Conservation (phyloP, 2,329 filamentous ascomycete genomes). For the Pyrenophora seminiperda region DNA sequence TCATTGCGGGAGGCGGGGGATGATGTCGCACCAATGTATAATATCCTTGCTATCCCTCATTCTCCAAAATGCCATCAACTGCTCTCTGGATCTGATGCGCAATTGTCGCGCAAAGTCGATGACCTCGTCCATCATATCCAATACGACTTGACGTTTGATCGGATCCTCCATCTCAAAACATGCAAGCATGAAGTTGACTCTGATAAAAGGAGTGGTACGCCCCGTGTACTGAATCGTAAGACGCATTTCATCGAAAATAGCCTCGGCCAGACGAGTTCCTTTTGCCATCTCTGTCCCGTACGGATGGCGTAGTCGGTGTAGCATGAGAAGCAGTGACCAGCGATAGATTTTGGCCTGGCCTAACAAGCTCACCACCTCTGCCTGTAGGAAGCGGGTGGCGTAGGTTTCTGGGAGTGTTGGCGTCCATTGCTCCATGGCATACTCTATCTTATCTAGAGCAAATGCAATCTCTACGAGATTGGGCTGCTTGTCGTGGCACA, state of each 20-base stretch:
- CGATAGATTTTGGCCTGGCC: conserved; percentile 8
- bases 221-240: not conserved
- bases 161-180: conserved; percentile 7
- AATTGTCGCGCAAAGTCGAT: conserved; percentile 4
- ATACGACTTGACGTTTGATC: conserved; percentile 1
- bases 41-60: conserved; percentile 6
- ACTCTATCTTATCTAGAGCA: conserved; percentile 4
- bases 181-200: conserved; percentile 1
- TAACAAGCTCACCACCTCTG: conserved; percentile 8
- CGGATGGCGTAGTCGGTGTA: conserved; percentile 11
- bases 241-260: conserved; percentile 4
- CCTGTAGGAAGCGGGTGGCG: conserved; percentile 4
- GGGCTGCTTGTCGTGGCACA: conserved; percentile 2
- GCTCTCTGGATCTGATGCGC: conserved; percentile 1
- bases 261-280: conserved; percentile 4
- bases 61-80: conserved; percentile 8
- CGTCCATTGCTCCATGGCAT: conserved; percentile 1
- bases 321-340: conserved; percentile 5
- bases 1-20: conserved; percentile 6
- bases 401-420: conserved; percentile 2
- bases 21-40: conserved; percentile 9
- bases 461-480: not conserved
- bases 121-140: not conserved
- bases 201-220: not conserved
- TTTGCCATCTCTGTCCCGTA: conserved; percentile 5